Evolutionary conservation across 83 land plant genomes (phyloP).

Genomic region (Picea abies): DNA sequence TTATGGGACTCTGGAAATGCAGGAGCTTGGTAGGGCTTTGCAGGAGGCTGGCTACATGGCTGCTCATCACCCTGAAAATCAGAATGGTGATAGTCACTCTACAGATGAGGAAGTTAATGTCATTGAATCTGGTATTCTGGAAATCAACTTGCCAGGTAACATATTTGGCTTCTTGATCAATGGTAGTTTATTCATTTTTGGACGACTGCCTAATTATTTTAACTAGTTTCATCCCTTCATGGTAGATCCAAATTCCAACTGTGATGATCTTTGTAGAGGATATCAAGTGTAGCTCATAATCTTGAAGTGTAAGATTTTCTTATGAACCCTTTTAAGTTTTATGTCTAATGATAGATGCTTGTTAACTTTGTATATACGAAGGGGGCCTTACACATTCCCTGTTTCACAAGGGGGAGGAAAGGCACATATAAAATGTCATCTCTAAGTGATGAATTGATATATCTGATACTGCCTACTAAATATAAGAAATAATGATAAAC

Average conservation of each 20-base stretch:
- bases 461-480: background rate
- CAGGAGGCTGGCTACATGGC: conserved; percentile 55
- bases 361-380: background rate
- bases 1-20: conserved; percentile 47
- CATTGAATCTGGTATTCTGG: background rate
- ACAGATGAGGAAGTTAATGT: conserved; percentile 15
- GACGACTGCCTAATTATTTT: background rate
- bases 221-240: background rate
- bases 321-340: background rate
- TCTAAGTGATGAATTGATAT: background rate
- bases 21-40: conserved; percentile 67
- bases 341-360: background rate
- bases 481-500: background rate
- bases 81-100: conserved; percentile 15
- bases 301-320: background rate
- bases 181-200: background rate
- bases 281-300: background rate
- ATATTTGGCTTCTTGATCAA: background rate
- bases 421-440: too few species aligned
- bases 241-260: background rate
- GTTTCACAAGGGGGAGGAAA: background rate
- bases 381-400: background rate
- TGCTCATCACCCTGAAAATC: conserved; percentile 33
- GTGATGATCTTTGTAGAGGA: background rate
- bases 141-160: conserved; percentile 5